Base-by-base conservation (phyloP, 2,329 filamentous ascomycete species). In the Sphaerostilbella broomeana region DNA sequence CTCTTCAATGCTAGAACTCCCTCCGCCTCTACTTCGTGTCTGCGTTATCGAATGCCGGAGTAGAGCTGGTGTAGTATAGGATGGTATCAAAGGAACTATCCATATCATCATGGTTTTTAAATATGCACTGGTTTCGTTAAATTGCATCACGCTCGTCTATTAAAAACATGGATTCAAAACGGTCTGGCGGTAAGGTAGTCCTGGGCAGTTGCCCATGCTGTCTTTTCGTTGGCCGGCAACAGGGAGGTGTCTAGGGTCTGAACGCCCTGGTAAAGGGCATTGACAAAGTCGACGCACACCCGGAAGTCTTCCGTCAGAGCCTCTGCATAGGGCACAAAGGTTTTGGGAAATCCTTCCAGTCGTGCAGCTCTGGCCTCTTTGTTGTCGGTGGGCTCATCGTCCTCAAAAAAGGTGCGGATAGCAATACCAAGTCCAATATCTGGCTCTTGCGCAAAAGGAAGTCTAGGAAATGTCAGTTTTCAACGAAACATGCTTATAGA, bases 391-490 rank as follows among this genome's bases (percentile, higher is more conserved):
- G 72, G 70, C 35, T 77, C 73, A 34, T 88, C 68, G 43, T 88
- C 84, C 49, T 87, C 83, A 16, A 87, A 72, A 55, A 86, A 86
- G 7, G 83, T 86, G 61, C 87, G 86, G 27, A 88, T 78, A 1
- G 85, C 84, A 45, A 92, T 85, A 19, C 82, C 84, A 22, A 92
- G 72, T 10, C 79, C 82, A 33, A 86, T 81, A 53, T 89, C 83
- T 9, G 82, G 79, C 47, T 86, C 79, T 13, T 72, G 67, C 15
- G 77, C 63, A 57, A 88, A 85, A 7, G 84, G 84, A 4, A 88
- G 65, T 38, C 74, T 79, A 40, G 4, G 47, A 30, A 53, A 36
- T 26, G 35, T 32, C 24, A 37, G 26, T 13, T n/a, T n/a, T n/a
- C n/a, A 18, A 17, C 17, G 8, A 5, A 13, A 11, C 17, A 29